Conservation (phyloP, 164 flowering plant species). For the Aristolochia contorta region DNA sequence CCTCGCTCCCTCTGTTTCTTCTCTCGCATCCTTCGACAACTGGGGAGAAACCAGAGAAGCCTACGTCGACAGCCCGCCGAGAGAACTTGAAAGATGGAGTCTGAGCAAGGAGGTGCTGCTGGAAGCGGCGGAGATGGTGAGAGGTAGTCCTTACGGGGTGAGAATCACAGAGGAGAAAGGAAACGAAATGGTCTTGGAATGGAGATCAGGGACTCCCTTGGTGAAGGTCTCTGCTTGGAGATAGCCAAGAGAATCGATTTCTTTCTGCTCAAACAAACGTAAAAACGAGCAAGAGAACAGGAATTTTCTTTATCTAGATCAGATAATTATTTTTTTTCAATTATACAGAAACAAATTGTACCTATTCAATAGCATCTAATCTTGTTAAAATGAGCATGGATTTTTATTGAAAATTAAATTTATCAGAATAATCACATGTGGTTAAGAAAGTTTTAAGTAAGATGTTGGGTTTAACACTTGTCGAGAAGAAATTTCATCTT, state of each 20-base stretch:
- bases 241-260: constrained; percentile 1
- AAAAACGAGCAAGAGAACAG: not conserved
- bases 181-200: constrained; percentile 30
- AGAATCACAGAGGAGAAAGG: constrained; percentile 17
- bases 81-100: constrained; percentile 14
- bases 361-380: no score
- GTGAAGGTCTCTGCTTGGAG: constrained; percentile 36
- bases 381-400: no score
- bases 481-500: no score
- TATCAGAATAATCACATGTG: no score
- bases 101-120: constrained; percentile 20
- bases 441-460: no score
- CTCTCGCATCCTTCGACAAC: constrained; percentile 12
- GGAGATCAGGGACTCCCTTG: constrained; percentile 30
- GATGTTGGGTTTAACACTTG: no score
- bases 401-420: no score
- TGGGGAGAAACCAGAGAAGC: constrained; percentile 20
- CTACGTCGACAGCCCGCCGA: not conserved
- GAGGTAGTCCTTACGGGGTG: constrained; percentile 17
- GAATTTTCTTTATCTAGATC: no score
- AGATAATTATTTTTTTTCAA: no score
- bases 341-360: no score
- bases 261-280: no score
- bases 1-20: constrained; percentile 20
- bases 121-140: constrained; percentile 31